A percentile compares a stretch with the other conserved stretches of the same genome.
phyloP scores from a whole-genome alignment of 73 alveolate species.

The Paramecium octaurelia region DNA sequence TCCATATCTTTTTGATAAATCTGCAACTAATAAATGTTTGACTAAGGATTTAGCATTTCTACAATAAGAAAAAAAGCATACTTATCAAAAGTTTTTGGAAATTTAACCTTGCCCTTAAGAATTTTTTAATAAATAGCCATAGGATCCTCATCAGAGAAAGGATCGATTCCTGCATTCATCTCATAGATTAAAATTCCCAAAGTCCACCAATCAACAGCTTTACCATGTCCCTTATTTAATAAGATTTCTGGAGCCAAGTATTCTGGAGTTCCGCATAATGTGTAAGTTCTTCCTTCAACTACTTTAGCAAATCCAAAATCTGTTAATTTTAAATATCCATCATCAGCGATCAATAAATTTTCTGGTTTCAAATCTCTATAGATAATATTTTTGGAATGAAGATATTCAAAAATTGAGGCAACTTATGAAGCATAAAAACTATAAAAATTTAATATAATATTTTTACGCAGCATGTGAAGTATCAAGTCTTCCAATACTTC shows the following conservation, averaged over 20 bases:
- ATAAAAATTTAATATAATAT: background rate
- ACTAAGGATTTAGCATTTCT: slow-evolving; percentile 84
- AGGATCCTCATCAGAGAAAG: slow-evolving; percentile 86
- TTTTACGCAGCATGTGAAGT: slow-evolving; percentile 69
- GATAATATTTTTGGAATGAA: slow-evolving; percentile 76
- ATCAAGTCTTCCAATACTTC: slow-evolving; percentile 75
- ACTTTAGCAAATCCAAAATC: slow-evolving; percentile 97
- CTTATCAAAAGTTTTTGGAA: slow-evolving; percentile 81
- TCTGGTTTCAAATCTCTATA: slow-evolving; percentile 90
- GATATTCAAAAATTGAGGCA: slow-evolving; percentile 73
- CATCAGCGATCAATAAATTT: slow-evolving; percentile 89
- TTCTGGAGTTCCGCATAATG: slow-evolving; percentile 98
- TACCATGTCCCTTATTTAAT: slow-evolving; percentile 95
- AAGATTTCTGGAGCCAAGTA: slow-evolving; percentile 98
- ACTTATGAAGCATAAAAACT: slow-evolving; percentile 76
- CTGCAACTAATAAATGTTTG: slow-evolving; percentile 83
- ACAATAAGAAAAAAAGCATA: background rate
- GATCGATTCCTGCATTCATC: slow-evolving; percentile 87
- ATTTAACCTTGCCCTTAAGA: slow-evolving; percentile 77
- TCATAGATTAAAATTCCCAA: slow-evolving; percentile 83
- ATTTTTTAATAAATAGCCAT: slow-evolving; percentile 81
- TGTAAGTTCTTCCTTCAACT: slow-evolving; percentile 92
- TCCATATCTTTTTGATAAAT: slow-evolving; percentile 83
- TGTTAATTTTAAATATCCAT: slow-evolving; percentile 91
- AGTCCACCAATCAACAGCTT: slow-evolving; percentile 98